Evolutionary conservation across 2,329 filamentous ascomycete species (phyloP), one percentile per base, ranked within the genome.

Genomic region (Colletotrichum plurivorum): DNA sequence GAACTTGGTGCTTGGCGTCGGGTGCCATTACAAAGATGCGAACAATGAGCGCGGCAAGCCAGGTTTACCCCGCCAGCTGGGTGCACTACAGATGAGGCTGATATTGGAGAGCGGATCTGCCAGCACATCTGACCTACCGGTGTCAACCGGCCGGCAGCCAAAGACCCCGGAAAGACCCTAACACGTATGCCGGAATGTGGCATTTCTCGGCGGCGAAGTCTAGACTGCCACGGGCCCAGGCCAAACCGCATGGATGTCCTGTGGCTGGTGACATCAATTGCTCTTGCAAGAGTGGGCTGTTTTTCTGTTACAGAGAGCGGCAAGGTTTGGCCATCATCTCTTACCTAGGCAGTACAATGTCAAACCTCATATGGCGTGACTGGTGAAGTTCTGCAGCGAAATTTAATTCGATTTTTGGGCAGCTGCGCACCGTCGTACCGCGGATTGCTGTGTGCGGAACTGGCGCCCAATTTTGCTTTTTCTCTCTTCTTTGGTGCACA

Each of bases 381-480:
- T 27, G 12, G 15, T 41, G 20, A 52, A 27, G 27, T 41, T 59
- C 27, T 60, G 48, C 20, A 52, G 46, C 57, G 25, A 36, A 22
- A 27, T 39, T 27, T 18, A 39, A 39, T 18, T 36, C 8, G 10
- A 10, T 12, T 25, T 27, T 15, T 48, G 45, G 45, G n/a, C 45
- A 52, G 9, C 15, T 16, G 20, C 15, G 31, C 18, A 60, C 16
- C 27, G 27, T 57, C 54, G 52, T 31, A 41, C 31, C 39, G 61
- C 61, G 43, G 61, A 53, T 39, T 41, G 4, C 15, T 27, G 48
- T 36, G 52, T 58, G 27, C 15, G 18, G 20, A 27, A n/a, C 51
- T 51, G 41, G 61, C 61, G 52, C 61, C 45, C 39, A 43, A 27
- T 5, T 43, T 63, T 63, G 61, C 61, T 63, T 51, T 63, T 63